phyloP scores from a whole-genome alignment of 1,139 yeast genomes.

The Magnusiomyces tetraspermus region DNA sequence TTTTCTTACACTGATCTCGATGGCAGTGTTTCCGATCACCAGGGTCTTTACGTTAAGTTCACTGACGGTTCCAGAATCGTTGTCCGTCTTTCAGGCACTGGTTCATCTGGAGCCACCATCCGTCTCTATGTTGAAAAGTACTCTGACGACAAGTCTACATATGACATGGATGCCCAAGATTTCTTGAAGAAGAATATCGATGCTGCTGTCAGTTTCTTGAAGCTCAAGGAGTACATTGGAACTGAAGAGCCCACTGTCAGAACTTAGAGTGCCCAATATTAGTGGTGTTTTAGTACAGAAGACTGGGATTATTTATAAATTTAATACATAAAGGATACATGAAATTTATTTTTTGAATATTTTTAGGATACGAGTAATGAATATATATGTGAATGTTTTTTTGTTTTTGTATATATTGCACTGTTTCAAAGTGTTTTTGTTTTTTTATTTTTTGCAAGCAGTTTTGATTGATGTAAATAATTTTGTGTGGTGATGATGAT shows the following conservation, averaged over 20 bases:
- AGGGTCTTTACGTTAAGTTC: slow-evolving; percentile 81
- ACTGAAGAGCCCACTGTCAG: slow-evolving; percentile 83
- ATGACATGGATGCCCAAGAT: slow-evolving; percentile 51
- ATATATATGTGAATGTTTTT: too few relatives aligned
- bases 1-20: slow-evolving; percentile 91
- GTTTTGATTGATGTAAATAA: too few relatives aligned
- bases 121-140: slow-evolving; percentile 86
- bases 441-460: too few relatives aligned
- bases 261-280: too few relatives aligned
- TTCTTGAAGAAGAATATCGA: slow-evolving; percentile 56
- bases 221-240: slow-evolving; percentile 66
- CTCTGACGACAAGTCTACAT: slow-evolving; percentile 48
- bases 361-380: too few relatives aligned
- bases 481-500: too few relatives aligned
- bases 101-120: slow-evolving; percentile 96
- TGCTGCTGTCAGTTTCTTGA: slow-evolving; percentile 56
- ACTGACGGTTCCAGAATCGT: slow-evolving; percentile 78
- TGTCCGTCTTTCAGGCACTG: slow-evolving; percentile 92
- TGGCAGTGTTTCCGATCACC: slow-evolving; percentile 84
- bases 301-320: too few relatives aligned
- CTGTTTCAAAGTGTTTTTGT: too few relatives aligned
- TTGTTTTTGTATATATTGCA: too few relatives aligned
- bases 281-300: too few relatives aligned
- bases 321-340: too few relatives aligned
- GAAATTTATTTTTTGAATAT: too few relatives aligned